Base-by-base conservation (phyloP, 2,329 filamentous ascomycete genomes). In the Colletotrichum musicola region DNA sequence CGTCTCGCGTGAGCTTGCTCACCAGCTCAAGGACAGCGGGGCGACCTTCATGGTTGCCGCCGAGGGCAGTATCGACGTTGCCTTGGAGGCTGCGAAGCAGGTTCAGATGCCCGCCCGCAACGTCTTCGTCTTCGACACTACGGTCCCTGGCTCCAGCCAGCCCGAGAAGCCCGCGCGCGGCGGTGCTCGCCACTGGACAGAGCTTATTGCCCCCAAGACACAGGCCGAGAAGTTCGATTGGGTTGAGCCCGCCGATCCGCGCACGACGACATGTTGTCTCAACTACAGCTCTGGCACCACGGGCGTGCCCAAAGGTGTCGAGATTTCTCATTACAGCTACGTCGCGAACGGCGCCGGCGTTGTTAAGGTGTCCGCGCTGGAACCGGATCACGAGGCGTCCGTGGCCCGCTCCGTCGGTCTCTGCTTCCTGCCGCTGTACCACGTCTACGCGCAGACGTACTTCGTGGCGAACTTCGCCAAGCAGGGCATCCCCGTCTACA, bases 261-360 rank as follows among this genome's bases (percentile, higher is more conserved):
- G 84, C 66, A 77, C 80, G 25, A 84, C 85, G 5, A 87, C 88
- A 1, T 88, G 91, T 72, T 90, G 89, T 25, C 86, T 97, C 70
- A 96, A 97, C 78, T 97, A 95, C 80, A 92, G 89, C 71, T 91
- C 88, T 35, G 89, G 93, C 12, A 95, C 92, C 1, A 97, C 94
- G 0, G 93, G 94, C 6, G 85, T 94, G 4, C 93, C 93, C 10
- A 97, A 97, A 77, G 94, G 94, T 12, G 93, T 96, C 14, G 89
- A 92, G 79, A 92, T 96, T 71, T 89, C 90, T n/a, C 93, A 97
- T 78, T 82, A 84, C 68, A 92, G 93, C 72, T 93, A 93, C 74
- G 87, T 94, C 50, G 86, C 92, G 70, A 95, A 95, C 75, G 86
- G 89, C 72, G 74, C 82, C 14, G 89, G 92, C 68, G 86, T 89